Evolutionary conservation across 73 alveolate genomes (phyloP).

Genomic region (Halteria grandinella): DNA sequence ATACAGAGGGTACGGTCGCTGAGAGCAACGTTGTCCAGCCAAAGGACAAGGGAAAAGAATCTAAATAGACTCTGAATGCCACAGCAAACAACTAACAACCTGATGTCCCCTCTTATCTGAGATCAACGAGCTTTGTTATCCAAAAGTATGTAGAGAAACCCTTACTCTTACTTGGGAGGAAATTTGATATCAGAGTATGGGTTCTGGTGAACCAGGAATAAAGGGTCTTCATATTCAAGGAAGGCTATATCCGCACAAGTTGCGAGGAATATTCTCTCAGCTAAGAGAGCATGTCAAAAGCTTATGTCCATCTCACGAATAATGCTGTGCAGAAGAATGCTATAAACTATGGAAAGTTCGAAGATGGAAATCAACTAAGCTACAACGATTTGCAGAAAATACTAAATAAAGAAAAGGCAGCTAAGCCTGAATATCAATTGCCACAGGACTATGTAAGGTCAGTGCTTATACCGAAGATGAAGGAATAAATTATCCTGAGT

Average conservation of each 20-base stretch:
- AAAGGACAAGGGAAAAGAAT: too few species aligned
- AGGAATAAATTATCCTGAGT: conserved; percentile 15
- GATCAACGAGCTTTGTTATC: conserved; percentile 67
- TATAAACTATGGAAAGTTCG: conserved; percentile 83
- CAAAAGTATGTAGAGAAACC: conserved; percentile 94
- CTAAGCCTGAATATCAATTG: too few species aligned
- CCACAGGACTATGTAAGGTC: conserved; percentile 15
- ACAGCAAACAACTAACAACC: not conserved
- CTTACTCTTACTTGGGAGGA: conserved; percentile 83
- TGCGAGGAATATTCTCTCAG: conserved; percentile 66
- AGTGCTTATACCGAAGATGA: conserved; percentile 55
- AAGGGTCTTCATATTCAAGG: conserved; percentile 74
- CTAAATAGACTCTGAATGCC: not conserved
- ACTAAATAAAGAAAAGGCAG: too few species aligned
- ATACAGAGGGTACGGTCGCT: conserved; percentile 51
- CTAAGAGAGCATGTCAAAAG: conserved; percentile 62
- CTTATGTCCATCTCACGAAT: conserved; percentile 90
- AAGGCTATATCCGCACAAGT: conserved; percentile 88
- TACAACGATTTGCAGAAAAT: conserved; percentile 71
- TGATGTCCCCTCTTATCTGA: conserved; percentile 8
- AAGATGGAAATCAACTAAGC: conserved; percentile 78
- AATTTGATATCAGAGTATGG: conserved; percentile 94
- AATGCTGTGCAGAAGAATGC: conserved; percentile 89
- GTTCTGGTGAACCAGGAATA: conserved; percentile 78
- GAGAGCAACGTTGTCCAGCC: not conserved